These are phyloP conservation scores for Trichothecium roseum DNA, from an alignment of 2,329 filamentous ascomycete genomes.

Conservation along the genomic window DNA sequence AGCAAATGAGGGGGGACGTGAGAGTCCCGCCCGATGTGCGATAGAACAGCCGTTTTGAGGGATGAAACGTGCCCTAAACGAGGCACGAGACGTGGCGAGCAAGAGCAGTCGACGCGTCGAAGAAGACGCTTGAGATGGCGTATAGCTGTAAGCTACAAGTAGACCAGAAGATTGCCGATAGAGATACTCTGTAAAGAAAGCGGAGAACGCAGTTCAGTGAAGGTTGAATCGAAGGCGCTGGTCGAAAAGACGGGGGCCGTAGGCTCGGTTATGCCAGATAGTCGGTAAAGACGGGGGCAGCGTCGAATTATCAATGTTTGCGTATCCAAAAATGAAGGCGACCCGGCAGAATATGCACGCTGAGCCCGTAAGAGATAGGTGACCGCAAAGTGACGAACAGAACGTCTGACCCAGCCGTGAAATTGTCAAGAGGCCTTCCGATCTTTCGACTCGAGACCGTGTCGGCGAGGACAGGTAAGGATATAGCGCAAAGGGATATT, in stretches of 20 bases:
- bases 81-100: constrained; percentile 33
- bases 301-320: no score
- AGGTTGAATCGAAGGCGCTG: not conserved
- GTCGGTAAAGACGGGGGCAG: no score
- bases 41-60: constrained; percentile 74
- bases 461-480: no score
- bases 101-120: constrained; percentile 2
- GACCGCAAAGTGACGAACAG: no score
- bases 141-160: not conserved
- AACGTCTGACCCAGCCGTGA: no score
- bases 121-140: not conserved
- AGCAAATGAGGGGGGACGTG: constrained; percentile 79
- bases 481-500: no score
- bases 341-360: no score
- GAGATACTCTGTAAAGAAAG: not conserved
- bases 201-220: not conserved
- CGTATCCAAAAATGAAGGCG: no score
- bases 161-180: not conserved
- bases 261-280: not conserved
- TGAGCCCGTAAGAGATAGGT: no score
- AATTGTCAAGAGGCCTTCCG: no score
- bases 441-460: no score
- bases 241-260: not conserved
- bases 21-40: constrained; percentile 69
- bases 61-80: constrained; percentile 43